Conservation (phyloP, 768 basidiomycete species). For the Kwoniella sp. region DNA sequence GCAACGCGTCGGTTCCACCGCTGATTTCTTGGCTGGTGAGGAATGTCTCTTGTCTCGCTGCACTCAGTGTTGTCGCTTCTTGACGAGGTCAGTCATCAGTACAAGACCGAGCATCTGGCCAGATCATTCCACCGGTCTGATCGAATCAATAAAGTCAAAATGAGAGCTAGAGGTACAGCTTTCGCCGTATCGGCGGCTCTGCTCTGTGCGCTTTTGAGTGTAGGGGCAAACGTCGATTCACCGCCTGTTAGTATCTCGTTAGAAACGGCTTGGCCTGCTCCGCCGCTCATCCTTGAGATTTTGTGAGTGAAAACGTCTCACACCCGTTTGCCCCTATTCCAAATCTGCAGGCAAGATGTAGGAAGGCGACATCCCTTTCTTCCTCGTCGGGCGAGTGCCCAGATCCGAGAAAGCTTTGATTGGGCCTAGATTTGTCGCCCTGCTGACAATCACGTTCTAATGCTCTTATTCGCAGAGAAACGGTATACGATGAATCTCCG, state of each 20-base stretch:
- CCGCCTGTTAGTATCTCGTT: conserved; percentile 67
- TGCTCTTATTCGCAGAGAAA: conserved; percentile 60
- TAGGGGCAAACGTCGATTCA: conserved; percentile 17
- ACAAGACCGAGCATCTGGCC: too few species aligned
- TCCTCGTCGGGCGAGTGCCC: too few species aligned
- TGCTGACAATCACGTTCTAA: conserved; percentile 7
- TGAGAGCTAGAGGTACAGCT: conserved; percentile 5
- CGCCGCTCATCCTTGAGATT: conserved; percentile 67
- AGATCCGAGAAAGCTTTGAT: too few species aligned
- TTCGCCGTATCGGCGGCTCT: conserved; percentile 3
- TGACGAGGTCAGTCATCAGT: too few species aligned
- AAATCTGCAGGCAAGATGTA: too few species aligned
- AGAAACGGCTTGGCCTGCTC: conserved; percentile 69
- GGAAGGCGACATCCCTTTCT: too few species aligned
- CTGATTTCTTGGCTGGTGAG: not conserved
- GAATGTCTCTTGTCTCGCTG: too few species aligned
- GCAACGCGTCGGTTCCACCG: not conserved
- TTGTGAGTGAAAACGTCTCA: conserved; percentile 60
- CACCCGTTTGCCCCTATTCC: too few species aligned
- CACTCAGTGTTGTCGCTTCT: too few species aligned
- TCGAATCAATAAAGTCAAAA: too few species aligned
- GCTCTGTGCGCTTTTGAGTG: not conserved
- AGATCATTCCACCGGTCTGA: too few species aligned
- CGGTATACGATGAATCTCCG: conserved; percentile 72
- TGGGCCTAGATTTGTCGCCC: not conserved